Percentiles rank a stretch among this genome's conserved stretches.
phyloP scores from a whole-genome alignment of 306 rosid species.

The Malus sieversii region DNA sequence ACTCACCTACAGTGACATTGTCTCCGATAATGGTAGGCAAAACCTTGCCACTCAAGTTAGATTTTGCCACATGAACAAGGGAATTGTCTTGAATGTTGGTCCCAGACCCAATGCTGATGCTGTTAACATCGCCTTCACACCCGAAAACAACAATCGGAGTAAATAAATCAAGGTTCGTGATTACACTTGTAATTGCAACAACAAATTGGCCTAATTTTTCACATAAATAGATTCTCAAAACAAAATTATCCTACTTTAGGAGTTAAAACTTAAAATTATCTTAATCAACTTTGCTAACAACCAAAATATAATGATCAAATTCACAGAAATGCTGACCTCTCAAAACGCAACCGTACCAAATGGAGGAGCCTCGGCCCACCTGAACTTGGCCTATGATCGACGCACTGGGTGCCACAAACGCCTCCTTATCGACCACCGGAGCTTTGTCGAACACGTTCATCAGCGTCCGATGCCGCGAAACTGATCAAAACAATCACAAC shows the following conservation, averaged over 20 bases:
- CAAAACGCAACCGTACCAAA: constrained; percentile 96
- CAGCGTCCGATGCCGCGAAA: constrained; percentile 87
- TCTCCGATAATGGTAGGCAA: constrained; percentile 83
- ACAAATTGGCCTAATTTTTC: background rate
- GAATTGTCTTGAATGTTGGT: constrained; percentile 96
- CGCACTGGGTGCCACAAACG: constrained; percentile 88
- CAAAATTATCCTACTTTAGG: background rate
- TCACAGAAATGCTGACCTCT: constrained; percentile 45
- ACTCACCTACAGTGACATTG: constrained; percentile 93
- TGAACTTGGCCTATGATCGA: constrained; percentile 74
- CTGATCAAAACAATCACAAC: constrained; percentile 17
- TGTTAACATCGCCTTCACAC: constrained; percentile 75
- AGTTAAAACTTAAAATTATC: background rate
- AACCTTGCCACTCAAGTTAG: constrained; percentile 84
- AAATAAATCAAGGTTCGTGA: background rate
- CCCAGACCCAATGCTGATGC: constrained; percentile 78
- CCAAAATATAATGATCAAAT: background rate
- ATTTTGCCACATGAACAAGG: constrained; percentile 85
- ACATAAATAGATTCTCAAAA: background rate
- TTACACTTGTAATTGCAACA: background rate
- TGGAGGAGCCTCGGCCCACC: constrained; percentile 67
- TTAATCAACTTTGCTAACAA: background rate
- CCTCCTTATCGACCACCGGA: constrained; percentile 70
- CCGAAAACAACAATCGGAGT: constrained; percentile 6
- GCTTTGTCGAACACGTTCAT: constrained; percentile 77